Evolutionary conservation across 768 basidiomycete species (phyloP).

Genomic region (Leccinum subgranulosum): DNA sequence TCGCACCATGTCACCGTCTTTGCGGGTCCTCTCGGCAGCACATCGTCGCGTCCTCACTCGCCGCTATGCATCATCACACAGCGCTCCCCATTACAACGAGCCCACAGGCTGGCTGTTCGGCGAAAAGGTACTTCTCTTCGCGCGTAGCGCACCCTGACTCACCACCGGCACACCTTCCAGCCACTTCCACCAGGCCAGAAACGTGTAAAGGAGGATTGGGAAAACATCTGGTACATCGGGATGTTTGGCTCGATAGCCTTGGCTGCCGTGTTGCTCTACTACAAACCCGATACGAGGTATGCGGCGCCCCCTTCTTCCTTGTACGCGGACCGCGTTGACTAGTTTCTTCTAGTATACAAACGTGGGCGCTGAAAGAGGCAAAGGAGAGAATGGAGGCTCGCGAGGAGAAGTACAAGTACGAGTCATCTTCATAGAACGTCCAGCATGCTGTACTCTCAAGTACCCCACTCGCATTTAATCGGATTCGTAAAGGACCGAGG

Average conservation of each 20-base stretch:
- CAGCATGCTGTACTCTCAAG: slow-evolving; percentile 2
- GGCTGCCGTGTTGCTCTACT: slow-evolving; percentile 74
- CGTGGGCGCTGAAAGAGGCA: slow-evolving; percentile 90
- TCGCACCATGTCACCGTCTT: slow-evolving; percentile 42
- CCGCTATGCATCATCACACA: slow-evolving; percentile 72
- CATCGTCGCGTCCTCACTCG: slow-evolving; percentile 29
- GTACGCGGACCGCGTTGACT: background rate
- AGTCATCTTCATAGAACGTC: slow-evolving; percentile 43
- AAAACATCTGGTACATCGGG: slow-evolving; percentile 84
- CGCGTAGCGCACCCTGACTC: background rate
- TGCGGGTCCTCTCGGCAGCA: slow-evolving; percentile 34
- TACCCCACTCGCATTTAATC: background rate
- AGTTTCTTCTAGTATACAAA: slow-evolving; percentile 63
- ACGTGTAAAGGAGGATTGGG: slow-evolving; percentile 87
- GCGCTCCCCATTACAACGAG: slow-evolving; percentile 82
- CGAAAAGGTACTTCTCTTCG: slow-evolving; percentile 62
- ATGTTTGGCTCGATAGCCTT: slow-evolving; percentile 88
- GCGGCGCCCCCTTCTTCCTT: slow-evolving; percentile 21
- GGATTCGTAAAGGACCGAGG: background rate
- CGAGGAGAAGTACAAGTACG: slow-evolving; percentile 87
- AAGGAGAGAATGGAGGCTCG: slow-evolving; percentile 88
- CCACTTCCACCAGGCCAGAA: slow-evolving; percentile 79
- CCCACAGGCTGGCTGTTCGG: slow-evolving; percentile 85
- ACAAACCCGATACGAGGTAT: slow-evolving; percentile 92
- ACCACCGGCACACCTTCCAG: slow-evolving; percentile 34